Base-by-base conservation (phyloP, 129 eudicot genomes). In the Escallonia herrerae region DNA sequence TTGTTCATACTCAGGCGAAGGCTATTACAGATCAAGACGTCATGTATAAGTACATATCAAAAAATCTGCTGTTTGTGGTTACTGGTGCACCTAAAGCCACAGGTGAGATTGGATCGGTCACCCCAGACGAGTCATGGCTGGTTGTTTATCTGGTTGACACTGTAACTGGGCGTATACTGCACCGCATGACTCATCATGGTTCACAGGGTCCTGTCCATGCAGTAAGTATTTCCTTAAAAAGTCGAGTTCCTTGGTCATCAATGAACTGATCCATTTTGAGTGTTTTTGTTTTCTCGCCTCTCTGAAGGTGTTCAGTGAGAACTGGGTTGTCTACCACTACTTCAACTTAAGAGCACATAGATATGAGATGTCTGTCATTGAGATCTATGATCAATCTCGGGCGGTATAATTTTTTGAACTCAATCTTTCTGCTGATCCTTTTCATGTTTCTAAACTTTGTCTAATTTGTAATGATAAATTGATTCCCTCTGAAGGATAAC, bases 321-420 rank as follows among this genome's bases (percentile, higher is more conserved):
- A 94, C 74, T 94, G 99, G 99, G 88, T 94, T 72, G 99, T 94
- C 68, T 94, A 94, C 81, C 99, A 94, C 86, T 94, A 94, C 77
- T 94, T 94, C 81, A 94, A 89, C 73, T 78, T 89, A 66, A 81
- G 97, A 74, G 99, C 97, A 49, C 97, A 94, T 77, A 78, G 95
- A 84, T 89, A 89, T 48, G 99, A 89, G 84, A 89, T 94, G 88
- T 89, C 99, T 48, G 97, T 89, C 72, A 86, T 86, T 76, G 99
- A 94, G 79, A 78, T 94, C 37, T 94, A 86, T 71, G 99, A 94
- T 68, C 90, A 89, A 80, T 87, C 97, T 69, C 95, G 97, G 51
- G 95, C 99, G 94, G 99, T 94, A 89, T 43, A 63, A 50, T 41
- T 45, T 44, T 74, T 63, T 12, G 71, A 40, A 72, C 70, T 56